A percentile compares a stretch with the other conserved stretches of the same genome.
Conservation (phyloP, 2,329 filamentous ascomycete genomes). For the Gliomastix tumulicola region DNA sequence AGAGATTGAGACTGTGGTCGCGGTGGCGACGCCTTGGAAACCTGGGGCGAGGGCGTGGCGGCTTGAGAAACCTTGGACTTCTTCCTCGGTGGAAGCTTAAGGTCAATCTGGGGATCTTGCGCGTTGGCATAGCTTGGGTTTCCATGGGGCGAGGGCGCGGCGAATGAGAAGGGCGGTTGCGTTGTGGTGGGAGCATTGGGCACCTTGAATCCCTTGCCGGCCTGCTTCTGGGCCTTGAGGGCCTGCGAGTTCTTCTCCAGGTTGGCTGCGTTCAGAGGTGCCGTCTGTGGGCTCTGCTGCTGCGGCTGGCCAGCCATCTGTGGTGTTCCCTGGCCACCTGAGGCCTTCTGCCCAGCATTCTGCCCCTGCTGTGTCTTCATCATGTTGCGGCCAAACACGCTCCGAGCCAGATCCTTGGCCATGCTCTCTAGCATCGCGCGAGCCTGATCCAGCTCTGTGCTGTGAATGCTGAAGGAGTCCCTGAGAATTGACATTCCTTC, state of each 20-base stretch:
- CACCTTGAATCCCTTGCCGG: constrained; percentile 38
- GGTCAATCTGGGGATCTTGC: constrained; percentile 37
- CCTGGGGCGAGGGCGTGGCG: constrained; percentile 42
- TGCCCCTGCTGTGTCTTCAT: constrained; percentile 12
- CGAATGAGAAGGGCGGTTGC: constrained; percentile 50
- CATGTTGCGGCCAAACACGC: constrained; percentile 16
- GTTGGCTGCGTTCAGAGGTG: constrained; percentile 37
- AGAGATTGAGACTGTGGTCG: constrained; percentile 8
- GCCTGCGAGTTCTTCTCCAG: constrained; percentile 45
- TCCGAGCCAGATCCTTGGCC: constrained; percentile 35
- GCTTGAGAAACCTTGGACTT: constrained; percentile 37
- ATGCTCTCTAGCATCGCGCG: constrained; percentile 43
- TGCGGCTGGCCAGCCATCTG: constrained; percentile 14
- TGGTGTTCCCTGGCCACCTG: constrained; percentile 15
- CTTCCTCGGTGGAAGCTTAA: constrained; percentile 53
- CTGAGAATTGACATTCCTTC: constrained; percentile 37
- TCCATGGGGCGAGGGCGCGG: constrained; percentile 50
- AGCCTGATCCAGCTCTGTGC: constrained; percentile 42
- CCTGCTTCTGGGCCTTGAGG: constrained; percentile 25
- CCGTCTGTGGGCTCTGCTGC: constrained; percentile 11
- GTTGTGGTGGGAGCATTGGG: constrained; percentile 51
- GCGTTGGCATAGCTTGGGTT: constrained; percentile 48
- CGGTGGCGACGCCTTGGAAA: constrained; percentile 7
- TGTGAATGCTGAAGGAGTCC: constrained; percentile 43
- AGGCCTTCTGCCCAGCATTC: constrained; percentile 20